A percentile compares a stretch with the other conserved stretches of the same genome.
phyloP scores from a whole-genome alignment of 2,329 filamentous ascomycete species.

The Thelonectria rubi region DNA sequence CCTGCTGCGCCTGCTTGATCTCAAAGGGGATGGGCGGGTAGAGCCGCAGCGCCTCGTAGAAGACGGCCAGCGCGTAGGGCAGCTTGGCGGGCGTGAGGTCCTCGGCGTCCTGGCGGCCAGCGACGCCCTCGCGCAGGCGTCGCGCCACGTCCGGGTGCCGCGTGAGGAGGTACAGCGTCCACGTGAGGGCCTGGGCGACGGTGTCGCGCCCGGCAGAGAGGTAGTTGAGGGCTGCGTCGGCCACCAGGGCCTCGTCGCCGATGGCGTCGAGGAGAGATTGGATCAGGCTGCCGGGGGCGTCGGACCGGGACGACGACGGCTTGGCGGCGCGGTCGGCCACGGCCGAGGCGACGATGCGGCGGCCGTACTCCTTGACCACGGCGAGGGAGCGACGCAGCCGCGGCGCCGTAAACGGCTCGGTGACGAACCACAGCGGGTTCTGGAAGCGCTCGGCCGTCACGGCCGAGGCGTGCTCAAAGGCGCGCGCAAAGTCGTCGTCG shows the following conservation, averaged over 20 bases:
- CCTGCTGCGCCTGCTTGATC: constrained; percentile 65
- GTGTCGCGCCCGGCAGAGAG: constrained; percentile 72
- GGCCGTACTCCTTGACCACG: constrained; percentile 64
- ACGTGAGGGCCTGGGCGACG: constrained; percentile 71
- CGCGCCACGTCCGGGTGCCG: constrained; percentile 53
- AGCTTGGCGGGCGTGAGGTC: constrained; percentile 54
- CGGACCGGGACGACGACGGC: constrained; percentile 12
- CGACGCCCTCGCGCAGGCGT: constrained; percentile 56
- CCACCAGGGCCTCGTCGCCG: constrained; percentile 61
- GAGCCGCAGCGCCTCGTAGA: constrained; percentile 69
- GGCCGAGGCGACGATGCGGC: constrained; percentile 64
- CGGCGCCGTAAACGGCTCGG: constrained; percentile 59
- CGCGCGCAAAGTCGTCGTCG: constrained; percentile 65
- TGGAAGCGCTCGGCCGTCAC: constrained; percentile 70
- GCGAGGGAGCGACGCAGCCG: constrained; percentile 59
- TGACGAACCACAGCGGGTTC: constrained; percentile 70
- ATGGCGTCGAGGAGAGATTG: constrained; percentile 68
- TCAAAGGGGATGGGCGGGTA: constrained; percentile 74
- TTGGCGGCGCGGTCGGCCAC: constrained; percentile 46
- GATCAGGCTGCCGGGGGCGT: constrained; percentile 64
- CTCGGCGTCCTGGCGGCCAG: constrained; percentile 28
- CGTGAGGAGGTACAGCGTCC: constrained; percentile 70
- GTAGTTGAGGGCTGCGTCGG: constrained; percentile 72
- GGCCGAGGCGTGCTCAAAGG: constrained; percentile 71
- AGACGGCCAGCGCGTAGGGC: constrained; percentile 68